These are phyloP conservation scores for Cerioporus squamosus DNA, from an alignment of 1,284 basidiomycete genomes.

Conservation along the genomic window DNA sequence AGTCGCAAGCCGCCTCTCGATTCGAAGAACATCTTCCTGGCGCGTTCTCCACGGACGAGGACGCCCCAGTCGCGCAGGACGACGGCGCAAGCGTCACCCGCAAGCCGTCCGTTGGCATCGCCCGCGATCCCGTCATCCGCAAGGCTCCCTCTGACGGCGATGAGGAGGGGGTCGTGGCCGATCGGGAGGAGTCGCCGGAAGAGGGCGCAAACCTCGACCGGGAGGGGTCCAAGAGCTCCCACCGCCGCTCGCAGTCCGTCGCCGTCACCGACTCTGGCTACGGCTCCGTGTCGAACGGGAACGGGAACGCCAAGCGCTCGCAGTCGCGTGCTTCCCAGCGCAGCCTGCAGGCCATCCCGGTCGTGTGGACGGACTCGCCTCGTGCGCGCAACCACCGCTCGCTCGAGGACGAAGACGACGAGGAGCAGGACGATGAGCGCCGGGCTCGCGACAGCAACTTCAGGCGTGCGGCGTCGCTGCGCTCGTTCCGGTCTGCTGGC, in stretches of 20 bases:
- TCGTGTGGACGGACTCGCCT: conserved; percentile 29
- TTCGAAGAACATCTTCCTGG: conserved; percentile 8
- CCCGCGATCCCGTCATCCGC: conserved; percentile 10
- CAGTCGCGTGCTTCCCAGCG: conserved; percentile 13
- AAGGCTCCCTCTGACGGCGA: conserved; percentile 10
- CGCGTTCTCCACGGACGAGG: conserved; percentile 6
- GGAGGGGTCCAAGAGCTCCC: background rate
- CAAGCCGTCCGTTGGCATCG: conserved; percentile 8
- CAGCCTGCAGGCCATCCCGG: conserved; percentile 31
- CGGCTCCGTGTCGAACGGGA: conserved; percentile 18
- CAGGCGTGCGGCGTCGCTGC: conserved; percentile 31
- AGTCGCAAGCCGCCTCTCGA: conserved; percentile 9
- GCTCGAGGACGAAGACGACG: conserved; percentile 5
- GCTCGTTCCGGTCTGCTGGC: conserved; percentile 29
- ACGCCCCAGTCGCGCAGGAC: background rate
- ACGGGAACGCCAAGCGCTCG: conserved; percentile 1
- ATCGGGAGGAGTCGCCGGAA: background rate
- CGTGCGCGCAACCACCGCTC: conserved; percentile 1
- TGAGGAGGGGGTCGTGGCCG: background rate
- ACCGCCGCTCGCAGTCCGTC: conserved; percentile 14
- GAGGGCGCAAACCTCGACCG: background rate
- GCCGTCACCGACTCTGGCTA: conserved; percentile 33
- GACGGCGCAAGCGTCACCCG: background rate
- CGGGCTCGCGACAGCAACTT: conserved; percentile 4
- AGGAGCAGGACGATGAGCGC: background rate